A percentile compares a stretch with the other conserved stretches of the same genome.
phyloP scores from a whole-genome alignment of 208 protist genomes.

The Acanthamoeba quina region DNA sequence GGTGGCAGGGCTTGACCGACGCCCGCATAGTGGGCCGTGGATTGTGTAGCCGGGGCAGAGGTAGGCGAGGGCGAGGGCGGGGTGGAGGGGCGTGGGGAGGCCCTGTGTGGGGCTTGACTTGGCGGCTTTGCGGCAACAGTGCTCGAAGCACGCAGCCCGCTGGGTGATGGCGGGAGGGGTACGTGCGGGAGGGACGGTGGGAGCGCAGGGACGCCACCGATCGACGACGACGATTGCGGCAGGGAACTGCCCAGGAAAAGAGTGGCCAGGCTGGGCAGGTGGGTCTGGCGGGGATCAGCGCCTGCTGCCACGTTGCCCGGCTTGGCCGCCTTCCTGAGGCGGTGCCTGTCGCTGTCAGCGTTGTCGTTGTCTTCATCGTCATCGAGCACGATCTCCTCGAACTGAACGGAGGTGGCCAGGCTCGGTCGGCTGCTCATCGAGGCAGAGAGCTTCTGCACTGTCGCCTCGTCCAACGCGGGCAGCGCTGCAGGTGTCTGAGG shows the following conservation, averaged over 20 bases:
- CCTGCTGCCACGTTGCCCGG: too few relatives aligned
- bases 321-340: not conserved
- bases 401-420: not conserved
- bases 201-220: not conserved
- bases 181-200: not conserved
- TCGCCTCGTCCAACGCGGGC: not conserved
- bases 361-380: not conserved
- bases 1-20: too few relatives aligned
- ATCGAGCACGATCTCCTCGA: conserved; percentile 7
- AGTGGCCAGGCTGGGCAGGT: not conserved
- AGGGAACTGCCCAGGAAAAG: not conserved
- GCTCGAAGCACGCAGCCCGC: not conserved
- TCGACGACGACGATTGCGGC: not conserved
- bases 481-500: not conserved
- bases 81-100: not conserved
- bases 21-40: too few relatives aligned
- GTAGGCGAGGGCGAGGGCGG: not conserved
- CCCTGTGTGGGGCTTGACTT: not conserved
- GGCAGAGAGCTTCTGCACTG: not conserved
- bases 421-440: not conserved
- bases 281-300: not conserved
- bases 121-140: too few relatives aligned
- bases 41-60: not conserved
- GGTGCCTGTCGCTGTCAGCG: not conserved
- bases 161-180: not conserved